phyloP scores from a whole-genome alignment of 83 land plant genomes.

The Larix sibirica region DNA sequence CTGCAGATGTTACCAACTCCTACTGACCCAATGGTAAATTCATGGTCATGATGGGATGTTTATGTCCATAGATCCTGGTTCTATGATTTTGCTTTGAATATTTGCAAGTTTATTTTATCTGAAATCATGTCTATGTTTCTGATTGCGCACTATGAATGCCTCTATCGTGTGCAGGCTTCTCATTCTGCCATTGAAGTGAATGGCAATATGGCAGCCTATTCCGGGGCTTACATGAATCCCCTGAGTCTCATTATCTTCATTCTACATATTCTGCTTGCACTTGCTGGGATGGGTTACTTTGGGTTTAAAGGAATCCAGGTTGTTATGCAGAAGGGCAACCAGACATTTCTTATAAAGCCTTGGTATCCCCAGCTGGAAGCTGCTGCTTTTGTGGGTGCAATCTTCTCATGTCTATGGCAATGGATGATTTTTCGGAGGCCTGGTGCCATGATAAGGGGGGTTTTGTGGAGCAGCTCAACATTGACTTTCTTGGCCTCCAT shows the following conservation, averaged over 20 bases:
- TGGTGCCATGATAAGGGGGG: constrained; percentile 49
- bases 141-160: too few species aligned
- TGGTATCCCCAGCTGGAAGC: constrained; percentile 78
- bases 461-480: constrained; percentile 47
- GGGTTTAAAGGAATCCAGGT: constrained; percentile 48
- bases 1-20: too few species aligned
- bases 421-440: constrained; percentile 56
- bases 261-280: constrained; percentile 35
- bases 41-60: too few species aligned
- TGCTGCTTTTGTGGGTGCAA: constrained; percentile 46
- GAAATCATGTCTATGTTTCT: too few species aligned
- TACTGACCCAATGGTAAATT: too few species aligned
- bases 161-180: neutral
- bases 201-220: constrained; percentile 18
- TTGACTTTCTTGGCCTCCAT: constrained; percentile 51
- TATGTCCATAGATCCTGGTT: too few species aligned
- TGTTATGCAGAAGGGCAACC: constrained; percentile 29
- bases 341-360: constrained; percentile 22
- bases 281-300: constrained; percentile 40
- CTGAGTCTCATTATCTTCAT: constrained; percentile 44
- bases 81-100: too few species aligned
- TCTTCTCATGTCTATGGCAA: constrained; percentile 71
- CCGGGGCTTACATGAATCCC: constrained; percentile 46
- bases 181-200: neutral
- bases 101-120: too few species aligned